phyloP scores from a whole-genome alignment of 106 monocot genomes.

The Phalaenopsis aphrodite region DNA sequence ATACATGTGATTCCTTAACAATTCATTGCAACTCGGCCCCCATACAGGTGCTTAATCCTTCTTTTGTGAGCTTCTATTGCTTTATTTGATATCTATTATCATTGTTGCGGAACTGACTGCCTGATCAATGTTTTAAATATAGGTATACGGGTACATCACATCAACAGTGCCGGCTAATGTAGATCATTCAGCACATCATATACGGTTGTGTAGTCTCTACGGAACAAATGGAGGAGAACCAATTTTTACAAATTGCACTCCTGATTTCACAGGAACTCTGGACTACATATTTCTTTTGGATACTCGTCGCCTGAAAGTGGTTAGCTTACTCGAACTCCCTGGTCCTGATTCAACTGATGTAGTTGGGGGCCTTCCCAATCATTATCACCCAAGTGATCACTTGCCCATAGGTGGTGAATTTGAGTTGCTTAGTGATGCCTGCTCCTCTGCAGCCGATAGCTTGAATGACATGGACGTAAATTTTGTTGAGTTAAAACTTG shows the following conservation, averaged over 20 bases:
- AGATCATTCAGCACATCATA: not conserved
- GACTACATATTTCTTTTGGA: conserved; percentile 82
- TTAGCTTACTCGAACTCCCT: conserved; percentile 59
- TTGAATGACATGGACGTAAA: not conserved
- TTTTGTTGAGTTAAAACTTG: conserved; percentile 5
- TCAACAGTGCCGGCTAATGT: conserved; percentile 11
- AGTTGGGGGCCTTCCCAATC: conserved; percentile 70
- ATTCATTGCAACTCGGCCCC: not conserved
- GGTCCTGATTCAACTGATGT: conserved; percentile 40
- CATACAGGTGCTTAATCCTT: not conserved
- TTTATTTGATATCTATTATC: not conserved
- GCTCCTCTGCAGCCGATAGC: conserved; percentile 5
- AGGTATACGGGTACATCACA: conserved; percentile 69
- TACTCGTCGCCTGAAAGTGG: conserved; percentile 33
- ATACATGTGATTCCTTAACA: too few species aligned
- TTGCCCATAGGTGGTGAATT: conserved; percentile 94
- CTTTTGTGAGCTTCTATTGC: not conserved
- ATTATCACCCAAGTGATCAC: conserved; percentile 79
- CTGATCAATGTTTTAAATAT: conserved; percentile 9
- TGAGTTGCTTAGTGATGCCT: not conserved
- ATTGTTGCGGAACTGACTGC: not conserved
- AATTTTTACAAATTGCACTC: conserved; percentile 85
- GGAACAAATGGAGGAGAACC: conserved; percentile 74
- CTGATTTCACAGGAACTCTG: conserved; percentile 83
- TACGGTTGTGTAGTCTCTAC: conserved; percentile 57